phyloP scores from a whole-genome alignment of 2,329 filamentous ascomycete genomes.

The Canariomyces notabilis region DNA sequence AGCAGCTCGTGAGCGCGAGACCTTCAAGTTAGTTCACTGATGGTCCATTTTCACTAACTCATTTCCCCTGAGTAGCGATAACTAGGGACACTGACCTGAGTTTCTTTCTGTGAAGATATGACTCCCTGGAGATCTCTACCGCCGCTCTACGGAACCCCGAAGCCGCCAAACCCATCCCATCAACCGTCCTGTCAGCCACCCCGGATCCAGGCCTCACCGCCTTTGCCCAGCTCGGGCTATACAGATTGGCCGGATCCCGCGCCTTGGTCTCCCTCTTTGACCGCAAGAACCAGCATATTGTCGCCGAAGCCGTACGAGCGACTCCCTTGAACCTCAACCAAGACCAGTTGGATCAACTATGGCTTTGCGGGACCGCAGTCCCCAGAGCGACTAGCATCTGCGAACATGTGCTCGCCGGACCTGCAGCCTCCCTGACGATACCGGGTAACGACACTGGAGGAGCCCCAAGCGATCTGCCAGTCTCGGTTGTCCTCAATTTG shows the following conservation, averaged over 20 bases:
- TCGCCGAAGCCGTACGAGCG: conserved; percentile 45
- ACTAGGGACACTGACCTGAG: too few relatives aligned
- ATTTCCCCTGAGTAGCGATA: too few relatives aligned
- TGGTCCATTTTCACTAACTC: not conserved
- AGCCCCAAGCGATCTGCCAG: conserved; percentile 25
- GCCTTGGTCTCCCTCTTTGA: conserved; percentile 49
- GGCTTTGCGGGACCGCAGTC: conserved; percentile 29
- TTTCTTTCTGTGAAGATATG: too few relatives aligned
- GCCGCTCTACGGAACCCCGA: conserved; percentile 8
- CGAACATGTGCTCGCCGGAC: conserved; percentile 26
- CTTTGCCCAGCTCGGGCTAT: conserved; percentile 45
- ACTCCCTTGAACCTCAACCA: conserved; percentile 32
- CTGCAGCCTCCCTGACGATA: conserved; percentile 1
- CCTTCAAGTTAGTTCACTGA: conserved; percentile 22
- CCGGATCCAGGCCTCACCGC: conserved; percentile 41
- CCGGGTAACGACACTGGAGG: conserved; percentile 5
- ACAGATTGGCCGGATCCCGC: conserved; percentile 39
- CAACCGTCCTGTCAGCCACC: conserved; percentile 17
- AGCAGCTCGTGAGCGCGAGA: conserved; percentile 23
- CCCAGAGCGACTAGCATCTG: conserved; percentile 29
- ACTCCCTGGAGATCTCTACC: conserved; percentile 21
- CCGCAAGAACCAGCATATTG: conserved; percentile 41
- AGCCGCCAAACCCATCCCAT: conserved; percentile 9
- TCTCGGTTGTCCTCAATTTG: conserved; percentile 34
- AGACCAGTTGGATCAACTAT: conserved; percentile 13